Percentiles rank a stretch among this genome's conserved stretches.
These are phyloP conservation scores for Echria macrotheca DNA, from an alignment of 495 filamentous ascomycete species.

Conservation along the genomic window DNA sequence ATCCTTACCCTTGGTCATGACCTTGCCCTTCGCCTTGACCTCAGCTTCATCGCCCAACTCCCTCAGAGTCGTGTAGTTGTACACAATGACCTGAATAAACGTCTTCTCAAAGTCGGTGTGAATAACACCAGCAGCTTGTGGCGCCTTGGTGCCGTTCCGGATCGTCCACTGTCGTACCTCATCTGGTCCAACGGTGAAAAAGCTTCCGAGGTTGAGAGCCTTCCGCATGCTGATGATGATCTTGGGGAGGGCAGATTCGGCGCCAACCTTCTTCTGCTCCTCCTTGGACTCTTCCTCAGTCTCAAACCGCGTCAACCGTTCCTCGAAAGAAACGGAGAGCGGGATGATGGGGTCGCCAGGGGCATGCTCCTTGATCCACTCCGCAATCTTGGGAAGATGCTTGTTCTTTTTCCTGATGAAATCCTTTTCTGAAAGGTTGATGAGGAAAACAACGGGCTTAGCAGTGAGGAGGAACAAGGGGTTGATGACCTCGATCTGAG, in stretches of 20 bases:
- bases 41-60: slow-evolving; percentile 83
- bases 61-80: slow-evolving; percentile 73
- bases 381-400: slow-evolving; percentile 84
- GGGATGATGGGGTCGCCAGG: slow-evolving; percentile 85
- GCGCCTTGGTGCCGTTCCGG: slow-evolving; percentile 91
- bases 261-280: slow-evolving; percentile 84
- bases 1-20: slow-evolving; percentile 99
- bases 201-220: slow-evolving; percentile 80
- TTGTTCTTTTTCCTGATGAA: slow-evolving; percentile 99
- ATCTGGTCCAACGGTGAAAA: slow-evolving; percentile 96
- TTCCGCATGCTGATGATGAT: slow-evolving; percentile 91
- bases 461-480: slow-evolving; percentile 90
- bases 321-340: slow-evolving; percentile 86
- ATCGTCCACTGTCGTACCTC: slow-evolving; percentile 99
- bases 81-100: slow-evolving; percentile 94
- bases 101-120: slow-evolving; percentile 99
- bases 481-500: slow-evolving; percentile 95
- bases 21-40: slow-evolving; percentile 89
- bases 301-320: slow-evolving; percentile 75
- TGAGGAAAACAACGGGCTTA: slow-evolving; percentile 94
- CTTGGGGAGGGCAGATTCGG: slow-evolving; percentile 88
- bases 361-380: slow-evolving; percentile 90
- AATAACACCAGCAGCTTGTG: slow-evolving; percentile 95
- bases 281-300: slow-evolving; percentile 72
- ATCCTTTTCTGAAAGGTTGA: slow-evolving; percentile 95